A percentile compares a stretch with the other conserved stretches of the same genome.
Evolutionary conservation across 345 rosid genomes (phyloP).

Genomic region (Gossypium arboreum): DNA sequence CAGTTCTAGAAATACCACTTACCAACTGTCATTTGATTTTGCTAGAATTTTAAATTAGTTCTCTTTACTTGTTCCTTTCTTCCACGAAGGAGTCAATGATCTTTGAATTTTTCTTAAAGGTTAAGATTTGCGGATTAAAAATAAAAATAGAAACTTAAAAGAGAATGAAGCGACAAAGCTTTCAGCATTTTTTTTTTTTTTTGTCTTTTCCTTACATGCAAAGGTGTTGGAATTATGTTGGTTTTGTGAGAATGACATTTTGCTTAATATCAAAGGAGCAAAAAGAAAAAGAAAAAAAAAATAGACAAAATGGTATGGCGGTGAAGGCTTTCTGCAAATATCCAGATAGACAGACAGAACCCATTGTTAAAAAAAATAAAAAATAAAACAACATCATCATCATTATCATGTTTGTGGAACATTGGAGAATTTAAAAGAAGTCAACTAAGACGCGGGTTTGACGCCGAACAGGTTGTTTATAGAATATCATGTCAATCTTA

Average conservation of each 20-base stretch:
- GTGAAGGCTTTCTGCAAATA: neutral
- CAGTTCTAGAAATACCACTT: neutral
- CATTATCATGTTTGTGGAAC: neutral
- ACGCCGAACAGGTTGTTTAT: neutral
- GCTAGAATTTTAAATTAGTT: neutral
- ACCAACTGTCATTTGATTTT: neutral
- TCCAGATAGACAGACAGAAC: too few relatives aligned
- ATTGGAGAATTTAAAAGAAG: neutral
- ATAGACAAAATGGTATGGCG: neutral
- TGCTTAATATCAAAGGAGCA: neutral
- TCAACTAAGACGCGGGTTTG: neutral
- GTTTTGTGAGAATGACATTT: neutral
- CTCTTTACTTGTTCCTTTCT: too few relatives aligned
- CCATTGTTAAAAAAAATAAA: neutral
- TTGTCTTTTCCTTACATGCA: neutral
- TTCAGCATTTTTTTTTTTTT: neutral
- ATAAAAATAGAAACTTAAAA: neutral
- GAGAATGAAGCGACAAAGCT: neutral
- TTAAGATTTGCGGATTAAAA: neutral
- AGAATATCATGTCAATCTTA: neutral
- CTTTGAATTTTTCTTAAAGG: neutral
- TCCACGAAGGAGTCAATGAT: neutral
- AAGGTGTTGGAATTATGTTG: neutral
- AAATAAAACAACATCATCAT: neutral
- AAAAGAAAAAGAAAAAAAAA: too few relatives aligned